Percentiles rank a stretch among this genome's conserved stretches.
phyloP scores from a whole-genome alignment of 345 rosid species.

The Boechera stricta region DNA sequence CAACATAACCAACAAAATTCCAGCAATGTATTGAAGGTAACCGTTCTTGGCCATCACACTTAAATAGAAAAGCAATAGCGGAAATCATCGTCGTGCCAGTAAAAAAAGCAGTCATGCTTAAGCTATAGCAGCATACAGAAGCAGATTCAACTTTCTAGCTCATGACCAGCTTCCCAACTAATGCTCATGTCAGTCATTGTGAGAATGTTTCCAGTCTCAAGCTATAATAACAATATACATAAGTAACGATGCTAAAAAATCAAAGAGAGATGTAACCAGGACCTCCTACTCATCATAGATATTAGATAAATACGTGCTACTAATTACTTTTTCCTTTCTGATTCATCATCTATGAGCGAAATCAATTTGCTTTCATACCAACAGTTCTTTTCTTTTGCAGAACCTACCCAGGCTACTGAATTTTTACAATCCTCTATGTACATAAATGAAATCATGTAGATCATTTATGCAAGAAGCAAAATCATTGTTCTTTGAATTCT shows the following conservation, averaged over 20 bases:
- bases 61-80: neutral
- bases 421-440: neutral
- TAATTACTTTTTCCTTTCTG: neutral
- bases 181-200: conserved; percentile 3
- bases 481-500: neutral
- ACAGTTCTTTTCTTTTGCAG: neutral
- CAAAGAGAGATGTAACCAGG: neutral
- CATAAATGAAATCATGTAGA: neutral
- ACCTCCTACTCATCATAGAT: neutral
- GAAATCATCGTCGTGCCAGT: neutral
- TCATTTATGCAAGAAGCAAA: neutral
- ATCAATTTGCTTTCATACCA: neutral
- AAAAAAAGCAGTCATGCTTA: conserved; percentile 13
- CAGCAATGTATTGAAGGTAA: neutral
- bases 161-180: conserved; percentile 22
- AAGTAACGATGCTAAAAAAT: conserved; percentile 19
- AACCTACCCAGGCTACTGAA: neutral
- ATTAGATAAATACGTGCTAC: neutral
- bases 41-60: neutral
- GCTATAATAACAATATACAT: neutral
- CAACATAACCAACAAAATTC: conserved; percentile 11
- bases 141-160: conserved; percentile 19
- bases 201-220: neutral
- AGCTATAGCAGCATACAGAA: conserved; percentile 6
- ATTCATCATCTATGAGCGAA: neutral